These are phyloP conservation scores for Straminergon stramineum DNA, from an alignment of 225 moss, liverwort and hornwort species.

Conservation along the genomic window DNA sequence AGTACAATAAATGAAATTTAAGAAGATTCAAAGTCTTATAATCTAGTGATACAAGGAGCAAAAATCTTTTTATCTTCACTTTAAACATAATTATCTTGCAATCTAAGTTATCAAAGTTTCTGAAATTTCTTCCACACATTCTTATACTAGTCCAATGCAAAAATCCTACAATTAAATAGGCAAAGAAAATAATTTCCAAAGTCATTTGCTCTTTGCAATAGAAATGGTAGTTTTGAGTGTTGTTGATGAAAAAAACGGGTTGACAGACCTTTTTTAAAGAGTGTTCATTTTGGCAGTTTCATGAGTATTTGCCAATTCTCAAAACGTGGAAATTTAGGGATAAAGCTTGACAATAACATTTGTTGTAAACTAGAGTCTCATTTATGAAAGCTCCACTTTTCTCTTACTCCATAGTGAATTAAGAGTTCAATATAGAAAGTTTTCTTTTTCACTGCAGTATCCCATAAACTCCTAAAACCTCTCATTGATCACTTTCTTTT, in stretches of 20 bases:
- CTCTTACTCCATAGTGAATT: too few species aligned
- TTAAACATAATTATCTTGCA: not conserved
- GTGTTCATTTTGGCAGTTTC: too few species aligned
- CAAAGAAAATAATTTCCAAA: not conserved
- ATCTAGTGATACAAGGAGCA: rapidly evolving
- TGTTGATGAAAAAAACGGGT: not conserved
- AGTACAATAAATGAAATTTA: not conserved
- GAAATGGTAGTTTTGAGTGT: not conserved
- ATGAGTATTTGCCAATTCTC: too few species aligned
- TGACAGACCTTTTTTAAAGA: too few species aligned
- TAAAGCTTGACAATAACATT: too few species aligned
- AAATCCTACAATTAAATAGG: not conserved
- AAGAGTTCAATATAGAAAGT: too few species aligned
- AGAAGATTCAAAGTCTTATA: not conserved
- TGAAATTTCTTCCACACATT: not conserved
- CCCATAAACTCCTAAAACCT: too few species aligned
- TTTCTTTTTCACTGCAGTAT: not conserved
- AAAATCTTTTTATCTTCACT: not conserved
- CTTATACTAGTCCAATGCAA: not conserved
- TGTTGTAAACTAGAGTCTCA: too few species aligned
- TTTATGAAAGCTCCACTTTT: too few species aligned
- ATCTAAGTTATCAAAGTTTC: not conserved
- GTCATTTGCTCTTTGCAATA: not conserved
- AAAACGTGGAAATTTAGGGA: too few species aligned
- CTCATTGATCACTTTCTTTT: too few species aligned